These are phyloP conservation scores for Pleurotus salmoneostramineus DNA, from an alignment of 768 basidiomycete species.

Conservation along the genomic window DNA sequence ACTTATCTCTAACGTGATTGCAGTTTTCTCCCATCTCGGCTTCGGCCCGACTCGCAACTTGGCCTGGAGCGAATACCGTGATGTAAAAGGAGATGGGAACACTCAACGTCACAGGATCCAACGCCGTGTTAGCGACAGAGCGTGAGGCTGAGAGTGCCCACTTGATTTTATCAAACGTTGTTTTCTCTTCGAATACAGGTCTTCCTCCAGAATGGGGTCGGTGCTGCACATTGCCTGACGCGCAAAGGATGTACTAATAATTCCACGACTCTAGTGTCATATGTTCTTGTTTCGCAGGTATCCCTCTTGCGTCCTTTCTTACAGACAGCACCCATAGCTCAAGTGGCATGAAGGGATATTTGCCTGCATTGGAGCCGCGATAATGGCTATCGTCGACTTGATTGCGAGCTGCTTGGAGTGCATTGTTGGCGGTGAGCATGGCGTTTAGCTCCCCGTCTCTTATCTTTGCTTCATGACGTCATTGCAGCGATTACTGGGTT, in stretches of 20 bases:
- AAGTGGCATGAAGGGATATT: slow-evolving; percentile 26
- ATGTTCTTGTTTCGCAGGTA: slow-evolving; percentile 29
- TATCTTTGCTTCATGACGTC: neutral
- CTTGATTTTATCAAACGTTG: too few species aligned
- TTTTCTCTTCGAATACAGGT: too few species aligned
- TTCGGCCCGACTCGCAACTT: too few species aligned
- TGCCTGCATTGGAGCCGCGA: slow-evolving; percentile 36
- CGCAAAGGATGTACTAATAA: neutral
- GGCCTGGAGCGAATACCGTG: too few species aligned
- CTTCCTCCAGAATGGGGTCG: neutral
- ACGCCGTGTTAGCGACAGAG: too few species aligned
- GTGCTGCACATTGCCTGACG: neutral
- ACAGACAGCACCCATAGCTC: neutral
- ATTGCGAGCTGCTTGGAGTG: slow-evolving; percentile 44
- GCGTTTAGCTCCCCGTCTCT: neutral
- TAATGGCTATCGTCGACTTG: slow-evolving; percentile 32
- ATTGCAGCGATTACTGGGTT: slow-evolving; percentile 35
- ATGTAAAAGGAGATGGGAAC: too few species aligned
- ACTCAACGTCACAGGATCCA: too few species aligned
- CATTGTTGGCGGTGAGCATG: slow-evolving; percentile 35
- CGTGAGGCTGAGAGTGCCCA: too few species aligned
- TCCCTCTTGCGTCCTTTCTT: neutral
- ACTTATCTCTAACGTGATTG: too few species aligned
- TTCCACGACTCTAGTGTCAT: slow-evolving; percentile 2
- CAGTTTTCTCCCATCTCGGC: too few species aligned